Conservation (phyloP, 2,329 filamentous ascomycete species). For the Fusarium sacchari region DNA sequence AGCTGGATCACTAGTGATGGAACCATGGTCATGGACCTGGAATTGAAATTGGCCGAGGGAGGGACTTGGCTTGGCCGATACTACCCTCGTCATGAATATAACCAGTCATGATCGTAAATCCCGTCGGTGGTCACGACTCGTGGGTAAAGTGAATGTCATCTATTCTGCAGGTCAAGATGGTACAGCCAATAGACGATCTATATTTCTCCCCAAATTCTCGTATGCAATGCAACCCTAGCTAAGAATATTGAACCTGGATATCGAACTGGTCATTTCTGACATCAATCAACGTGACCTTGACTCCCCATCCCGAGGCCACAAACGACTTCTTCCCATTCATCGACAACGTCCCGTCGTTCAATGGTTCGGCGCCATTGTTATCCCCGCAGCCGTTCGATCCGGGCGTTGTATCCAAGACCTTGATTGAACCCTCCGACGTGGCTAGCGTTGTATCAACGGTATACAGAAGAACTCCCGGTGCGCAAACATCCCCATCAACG, state of each 20-base stretch:
- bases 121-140: not conserved
- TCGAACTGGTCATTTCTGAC: not conserved
- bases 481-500: conserved; percentile 44
- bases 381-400: conserved; percentile 42
- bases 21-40: not conserved
- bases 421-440: conserved; percentile 46
- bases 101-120: not conserved
- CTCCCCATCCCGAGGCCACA: conserved; percentile 19
- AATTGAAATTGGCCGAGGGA: not conserved
- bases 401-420: conserved; percentile 48
- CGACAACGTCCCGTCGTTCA: conserved; percentile 48
- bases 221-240: not conserved
- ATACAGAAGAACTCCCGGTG: conserved; percentile 50
- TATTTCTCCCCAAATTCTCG: not conserved
- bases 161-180: not conserved
- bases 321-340: conserved; percentile 2
- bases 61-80: not conserved
- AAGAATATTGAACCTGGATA: not conserved
- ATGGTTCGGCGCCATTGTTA: conserved; percentile 26
- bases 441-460: conserved; percentile 44
- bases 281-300: conserved; percentile 20
- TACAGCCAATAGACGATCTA: not conserved
- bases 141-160: not conserved
- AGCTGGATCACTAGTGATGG: conserved; percentile 1
- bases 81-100: not conserved